These are phyloP conservation scores for Coemansia aciculifera DNA, from an alignment of 192 early-diverging fungal genomes.

Conservation along the genomic window DNA sequence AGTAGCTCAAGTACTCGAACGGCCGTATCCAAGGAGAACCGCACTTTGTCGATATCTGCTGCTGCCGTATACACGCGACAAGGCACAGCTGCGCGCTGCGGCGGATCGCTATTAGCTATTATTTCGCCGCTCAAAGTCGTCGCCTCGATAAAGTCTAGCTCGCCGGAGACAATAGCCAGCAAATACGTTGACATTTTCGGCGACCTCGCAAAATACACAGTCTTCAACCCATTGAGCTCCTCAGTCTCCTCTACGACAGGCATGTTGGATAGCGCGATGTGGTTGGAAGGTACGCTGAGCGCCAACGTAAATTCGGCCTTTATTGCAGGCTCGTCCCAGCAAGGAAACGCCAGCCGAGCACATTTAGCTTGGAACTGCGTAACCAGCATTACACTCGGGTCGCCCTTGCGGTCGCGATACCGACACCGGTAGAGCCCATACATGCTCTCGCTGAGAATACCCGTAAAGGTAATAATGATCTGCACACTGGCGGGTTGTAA, in stretches of 20 bases:
- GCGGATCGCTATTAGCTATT: background rate
- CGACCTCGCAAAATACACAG: conserved; percentile 67
- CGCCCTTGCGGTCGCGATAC: conserved; percentile 61
- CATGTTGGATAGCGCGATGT: conserved; percentile 79
- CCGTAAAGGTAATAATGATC: conserved; percentile 61
- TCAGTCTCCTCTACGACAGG: conserved; percentile 37
- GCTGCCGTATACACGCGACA: conserved; percentile 70
- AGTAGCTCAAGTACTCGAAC: conserved; percentile 69
- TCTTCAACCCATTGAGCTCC: conserved; percentile 24
- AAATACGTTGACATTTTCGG: conserved; percentile 85
- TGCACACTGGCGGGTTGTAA: conserved; percentile 43
- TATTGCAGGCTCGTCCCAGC: conserved; percentile 75
- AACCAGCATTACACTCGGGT: conserved; percentile 60
- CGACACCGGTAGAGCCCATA: conserved; percentile 77
- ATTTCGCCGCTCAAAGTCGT: background rate
- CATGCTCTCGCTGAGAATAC: conserved; percentile 72
- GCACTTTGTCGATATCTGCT: conserved; percentile 62
- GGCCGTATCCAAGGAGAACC: conserved; percentile 71
- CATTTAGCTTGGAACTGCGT: conserved; percentile 84
- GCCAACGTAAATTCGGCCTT: conserved; percentile 79
- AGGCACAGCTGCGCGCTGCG: background rate
- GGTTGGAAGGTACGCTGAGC: conserved; percentile 58
- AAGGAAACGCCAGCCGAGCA: conserved; percentile 70
- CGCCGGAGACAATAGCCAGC: conserved; percentile 72
- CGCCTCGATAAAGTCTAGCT: conserved; percentile 78